phyloP scores from a whole-genome alignment of 352 stramenopile species.

The Thalassiosira ordinaria region DNA sequence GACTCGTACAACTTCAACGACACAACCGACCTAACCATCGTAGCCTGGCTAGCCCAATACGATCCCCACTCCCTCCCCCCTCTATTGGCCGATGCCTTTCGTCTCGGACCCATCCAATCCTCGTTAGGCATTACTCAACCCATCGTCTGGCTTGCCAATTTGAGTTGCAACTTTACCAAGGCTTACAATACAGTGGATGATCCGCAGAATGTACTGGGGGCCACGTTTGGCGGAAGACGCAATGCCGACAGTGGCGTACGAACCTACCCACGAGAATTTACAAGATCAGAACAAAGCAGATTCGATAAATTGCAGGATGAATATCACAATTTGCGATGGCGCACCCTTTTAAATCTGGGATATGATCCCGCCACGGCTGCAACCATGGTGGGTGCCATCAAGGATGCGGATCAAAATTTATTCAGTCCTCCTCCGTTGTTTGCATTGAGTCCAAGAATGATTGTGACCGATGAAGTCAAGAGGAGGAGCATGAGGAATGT shows the following conservation, averaged over 20 bases:
- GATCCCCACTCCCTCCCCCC: conserved; percentile 18
- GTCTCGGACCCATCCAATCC: conserved; percentile 35
- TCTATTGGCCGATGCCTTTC: conserved; percentile 9
- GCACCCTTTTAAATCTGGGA: conserved; percentile 19
- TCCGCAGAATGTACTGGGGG: conserved; percentile 21
- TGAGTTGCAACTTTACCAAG: conserved; percentile 29
- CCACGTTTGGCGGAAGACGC: neutral
- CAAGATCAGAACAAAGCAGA: neutral
- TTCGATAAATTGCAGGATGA: conserved; percentile 36
- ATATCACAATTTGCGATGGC: conserved; percentile 38
- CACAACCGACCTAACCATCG: conserved; percentile 22
- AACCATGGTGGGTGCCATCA: conserved; percentile 11
- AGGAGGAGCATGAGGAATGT: conserved; percentile 11
- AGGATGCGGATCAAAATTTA: conserved; percentile 5
- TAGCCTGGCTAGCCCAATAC: conserved; percentile 38
- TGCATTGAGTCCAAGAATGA: conserved; percentile 42
- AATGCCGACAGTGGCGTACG: conserved; percentile 3
- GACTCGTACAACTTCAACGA: conserved; percentile 31
- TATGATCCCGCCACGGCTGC: conserved; percentile 25
- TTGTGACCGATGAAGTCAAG: conserved; percentile 19
- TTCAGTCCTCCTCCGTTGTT: conserved; percentile 27
- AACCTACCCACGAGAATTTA: conserved; percentile 17
- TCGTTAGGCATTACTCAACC: conserved; percentile 24
- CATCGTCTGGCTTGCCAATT: conserved; percentile 41
- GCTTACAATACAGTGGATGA: conserved; percentile 25